Percentiles rank a stretch among this genome's conserved stretches.
phyloP scores from a whole-genome alignment of 1,284 basidiomycete species.

The Naganishia albida region DNA sequence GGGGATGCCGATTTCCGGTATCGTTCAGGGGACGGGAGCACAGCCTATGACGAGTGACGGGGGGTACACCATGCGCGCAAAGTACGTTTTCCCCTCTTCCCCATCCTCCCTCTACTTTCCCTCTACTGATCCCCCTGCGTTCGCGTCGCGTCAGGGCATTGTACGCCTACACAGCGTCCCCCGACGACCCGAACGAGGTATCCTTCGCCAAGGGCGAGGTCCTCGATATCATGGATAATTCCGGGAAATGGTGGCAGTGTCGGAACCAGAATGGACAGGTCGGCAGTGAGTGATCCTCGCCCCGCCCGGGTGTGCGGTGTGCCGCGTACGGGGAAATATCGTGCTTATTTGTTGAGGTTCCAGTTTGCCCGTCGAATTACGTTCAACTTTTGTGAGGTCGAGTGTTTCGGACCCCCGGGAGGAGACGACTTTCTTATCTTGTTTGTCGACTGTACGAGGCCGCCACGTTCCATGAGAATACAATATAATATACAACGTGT shows the following conservation, averaged over 20 bases:
- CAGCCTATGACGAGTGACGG: conserved; percentile 23
- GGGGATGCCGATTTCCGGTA: conserved; percentile 56
- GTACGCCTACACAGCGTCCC: conserved; percentile 75
- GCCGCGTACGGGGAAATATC: neutral
- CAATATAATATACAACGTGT: conserved; percentile 1
- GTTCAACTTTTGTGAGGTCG: conserved; percentile 20
- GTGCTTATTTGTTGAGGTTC: neutral
- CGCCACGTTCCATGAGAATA: neutral
- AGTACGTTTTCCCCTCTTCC: conserved; percentile 27
- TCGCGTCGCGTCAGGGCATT: conserved; percentile 40
- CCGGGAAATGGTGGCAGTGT: conserved; percentile 96
- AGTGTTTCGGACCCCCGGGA: neutral
- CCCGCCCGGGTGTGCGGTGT: neutral
- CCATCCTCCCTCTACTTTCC: neutral
- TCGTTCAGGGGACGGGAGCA: conserved; percentile 64
- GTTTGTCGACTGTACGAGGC: neutral
- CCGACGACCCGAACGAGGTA: conserved; percentile 95
- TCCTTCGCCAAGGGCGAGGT: conserved; percentile 91
- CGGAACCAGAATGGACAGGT: conserved; percentile 76
- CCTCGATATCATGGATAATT: conserved; percentile 88
- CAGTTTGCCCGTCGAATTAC: conserved; percentile 33
- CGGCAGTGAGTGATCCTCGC: conserved; percentile 60
- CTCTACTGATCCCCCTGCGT: neutral
- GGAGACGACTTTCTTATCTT: too few relatives aligned
- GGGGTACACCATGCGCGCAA: conserved; percentile 38